Evolutionary conservation across 1,139 yeast genomes (phyloP), one percentile per base, ranked within the genome.

Genomic region (Spathaspora jeffriesii): DNA sequence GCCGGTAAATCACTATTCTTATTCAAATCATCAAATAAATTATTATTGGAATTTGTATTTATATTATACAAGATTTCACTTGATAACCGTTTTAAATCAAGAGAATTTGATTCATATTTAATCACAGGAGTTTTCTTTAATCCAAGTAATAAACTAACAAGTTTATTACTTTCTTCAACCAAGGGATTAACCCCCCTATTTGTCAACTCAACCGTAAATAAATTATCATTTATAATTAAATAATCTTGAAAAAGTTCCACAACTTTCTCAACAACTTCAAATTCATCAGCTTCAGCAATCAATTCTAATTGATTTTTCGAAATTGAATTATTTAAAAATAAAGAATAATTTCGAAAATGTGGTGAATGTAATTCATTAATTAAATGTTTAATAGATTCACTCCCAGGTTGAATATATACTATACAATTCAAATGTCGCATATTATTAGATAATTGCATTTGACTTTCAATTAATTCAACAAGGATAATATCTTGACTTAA

Each of bases 221-320:
- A 67, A 57, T 88, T 87, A 49, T 74, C 74, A 63, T 90, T 90
- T 46, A 91, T 70, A 6, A 88, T 84, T 52, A 81, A 74, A 62
- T 86, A 92, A 63, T 93, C 98, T 54, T 86, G 89, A 61, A 90
- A 93, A 43, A 91, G 63, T 61, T 93, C 99, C 32, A 85, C 81
- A 2, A 93, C 91, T 52, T 79, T 81, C 5, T 78, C 70, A 8
- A 95, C 88, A 6, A 83, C 82, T 61, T 92, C 99, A 58, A 83
- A 76, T 60, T 89, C 95, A 64, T 93, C 99, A 2, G 89, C 81
- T 63, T 90, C 96, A 0, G 99, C 99, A 37, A 93, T 63, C 47
- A 87, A 76, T 62, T 95, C 99, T 54, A 93, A 66, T 53, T 88
- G 88, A 31, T 83, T 73, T 65, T 92, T 92, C 46, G 82, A 75